Evolutionary conservation across 441 rosid species (phyloP).

Genomic region (Populus hybrid): DNA sequence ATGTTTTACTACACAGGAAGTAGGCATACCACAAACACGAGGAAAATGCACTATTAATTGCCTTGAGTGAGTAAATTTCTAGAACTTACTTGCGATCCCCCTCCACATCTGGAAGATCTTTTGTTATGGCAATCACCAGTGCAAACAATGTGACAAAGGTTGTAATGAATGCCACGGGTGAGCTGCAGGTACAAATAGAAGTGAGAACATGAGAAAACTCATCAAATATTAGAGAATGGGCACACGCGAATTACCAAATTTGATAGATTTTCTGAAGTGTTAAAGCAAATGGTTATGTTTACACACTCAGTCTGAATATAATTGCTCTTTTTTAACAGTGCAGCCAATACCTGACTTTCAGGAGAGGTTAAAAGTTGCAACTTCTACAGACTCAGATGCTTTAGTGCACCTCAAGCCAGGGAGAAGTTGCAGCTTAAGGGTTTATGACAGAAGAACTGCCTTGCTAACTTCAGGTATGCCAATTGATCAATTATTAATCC

Average conservation of each 20-base stretch:
- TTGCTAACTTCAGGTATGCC: not conserved
- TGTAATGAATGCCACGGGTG: conserved; percentile 95
- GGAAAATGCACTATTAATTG: conserved; percentile 1
- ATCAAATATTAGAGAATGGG: conserved; percentile 8
- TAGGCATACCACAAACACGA: not conserved
- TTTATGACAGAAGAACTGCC: not conserved
- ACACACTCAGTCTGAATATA: not conserved
- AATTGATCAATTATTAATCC: not conserved
- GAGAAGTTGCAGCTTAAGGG: not conserved
- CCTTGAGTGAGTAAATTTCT: conserved; percentile 3
- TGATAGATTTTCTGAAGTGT: not conserved
- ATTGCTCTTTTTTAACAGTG: not conserved
- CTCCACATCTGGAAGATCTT: conserved; percentile 95
- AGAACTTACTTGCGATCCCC: conserved; percentile 91
- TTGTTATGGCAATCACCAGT: conserved; percentile 87
- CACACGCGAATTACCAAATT: conserved; percentile 1
- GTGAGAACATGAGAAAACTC: conserved; percentile 12
- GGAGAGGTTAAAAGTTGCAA: not conserved
- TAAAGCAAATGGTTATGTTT: not conserved
- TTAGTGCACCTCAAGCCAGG: not conserved
- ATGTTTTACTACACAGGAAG: not conserved
- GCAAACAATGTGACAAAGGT: conserved; percentile 89
- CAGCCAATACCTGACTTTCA: not conserved
- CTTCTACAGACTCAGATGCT: not conserved
- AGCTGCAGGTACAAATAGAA: conserved; percentile 46